These are phyloP conservation scores for Aspergillus avenaceus DNA, from an alignment of 495 filamentous ascomycete species.

Conservation along the genomic window DNA sequence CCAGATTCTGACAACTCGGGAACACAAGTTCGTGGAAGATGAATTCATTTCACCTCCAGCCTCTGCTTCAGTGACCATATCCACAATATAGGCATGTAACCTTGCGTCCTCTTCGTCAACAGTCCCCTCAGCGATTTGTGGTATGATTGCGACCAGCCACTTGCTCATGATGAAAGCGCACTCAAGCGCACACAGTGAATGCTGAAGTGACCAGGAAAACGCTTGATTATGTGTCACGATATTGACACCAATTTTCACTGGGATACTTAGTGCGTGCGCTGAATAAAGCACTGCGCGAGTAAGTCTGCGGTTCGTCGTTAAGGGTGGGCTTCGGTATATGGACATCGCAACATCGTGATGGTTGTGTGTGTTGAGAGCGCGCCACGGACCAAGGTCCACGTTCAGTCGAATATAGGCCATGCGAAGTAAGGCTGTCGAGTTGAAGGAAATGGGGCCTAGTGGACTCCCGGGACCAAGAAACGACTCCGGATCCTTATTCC, in stretches of 20 bases:
- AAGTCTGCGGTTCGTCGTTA: constrained; percentile 13
- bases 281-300: constrained; percentile 28
- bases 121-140: neutral
- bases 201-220: constrained; percentile 30
- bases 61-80: neutral
- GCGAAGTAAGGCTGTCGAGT: constrained; percentile 32
- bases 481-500: constrained; percentile 22
- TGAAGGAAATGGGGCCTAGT: constrained; percentile 39
- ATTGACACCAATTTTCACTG: constrained; percentile 24
- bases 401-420: constrained; percentile 36
- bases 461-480: constrained; percentile 20
- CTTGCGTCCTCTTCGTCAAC: neutral
- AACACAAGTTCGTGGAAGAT: neutral
- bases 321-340: constrained; percentile 2
- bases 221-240: constrained; percentile 23
- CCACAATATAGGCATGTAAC: neutral
- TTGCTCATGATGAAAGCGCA: constrained; percentile 31
- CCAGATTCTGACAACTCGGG: neutral
- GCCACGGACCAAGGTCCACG: constrained; percentile 19
- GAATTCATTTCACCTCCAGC: neutral
- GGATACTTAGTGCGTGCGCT: constrained; percentile 35
- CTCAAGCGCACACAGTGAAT: constrained; percentile 31
- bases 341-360: constrained; percentile 12
- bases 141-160: constrained; percentile 7
- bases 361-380: constrained; percentile 29